Base-by-base conservation (phyloP, 1,139 yeast genomes). In the Kodamaea arcana region DNA sequence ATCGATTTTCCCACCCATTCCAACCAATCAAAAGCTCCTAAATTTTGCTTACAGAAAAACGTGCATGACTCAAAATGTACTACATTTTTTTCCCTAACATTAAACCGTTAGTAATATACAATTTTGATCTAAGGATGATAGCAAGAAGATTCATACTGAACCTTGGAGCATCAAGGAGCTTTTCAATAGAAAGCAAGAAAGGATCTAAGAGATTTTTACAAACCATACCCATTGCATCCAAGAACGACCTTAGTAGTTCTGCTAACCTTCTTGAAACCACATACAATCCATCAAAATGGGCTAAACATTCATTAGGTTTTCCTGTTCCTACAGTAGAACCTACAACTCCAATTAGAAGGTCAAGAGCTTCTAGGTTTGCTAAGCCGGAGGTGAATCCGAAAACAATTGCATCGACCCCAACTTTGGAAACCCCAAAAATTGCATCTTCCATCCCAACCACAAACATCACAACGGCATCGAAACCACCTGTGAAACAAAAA, bases 401-500 rank as follows among this genome's bases (percentile, higher is more conserved):
- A 17, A 15, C 21, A 15, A 13, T 17, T 15, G 11, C 9, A 24
- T 8, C 12, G 21, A 13, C 29, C 24, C 21, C 9, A 7, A 11
- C 11, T 11, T 11, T 11, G 25, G 34, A 28, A 13, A 21, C 16
- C 22, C 4, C 33, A 12, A 34, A 11, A 15, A 15, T 17, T 20
- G 15, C 15, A 20, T 13, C 7, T 30, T 15, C 4, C 32, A 13
- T 21, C 32, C 21, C 10, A 24, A 26, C 17, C 14, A 24, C 24
- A 14, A 17, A 7, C 11, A 12, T 12, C 7, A 8, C 26, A 8
- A 24, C 26, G 14, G 18, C 29, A 6, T 21, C 43, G 9, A 12
- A 34, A 15, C 41, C 24, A 21, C 23, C 60, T 43, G 70, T 69
- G 51, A 77, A 74, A 62, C 68, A 62, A 42, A 76, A 78, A 60